Percentiles rank a stretch among this genome's conserved stretches.
These are phyloP conservation scores for Botrytis elliptica DNA, from an alignment of 2,329 filamentous ascomycete genomes.

Conservation along the genomic window DNA sequence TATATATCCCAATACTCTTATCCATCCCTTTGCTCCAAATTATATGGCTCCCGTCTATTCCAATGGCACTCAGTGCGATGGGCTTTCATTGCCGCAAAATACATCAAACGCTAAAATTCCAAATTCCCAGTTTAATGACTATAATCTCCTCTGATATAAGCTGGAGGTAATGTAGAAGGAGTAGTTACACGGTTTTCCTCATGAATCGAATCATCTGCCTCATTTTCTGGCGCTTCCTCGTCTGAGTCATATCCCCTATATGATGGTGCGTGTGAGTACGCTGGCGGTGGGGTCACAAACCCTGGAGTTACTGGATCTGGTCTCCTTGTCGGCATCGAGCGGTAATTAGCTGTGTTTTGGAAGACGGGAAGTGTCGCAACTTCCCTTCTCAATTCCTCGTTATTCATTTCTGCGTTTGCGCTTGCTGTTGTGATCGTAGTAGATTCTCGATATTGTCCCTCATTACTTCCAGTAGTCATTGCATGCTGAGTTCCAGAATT, in stretches of 20 bases:
- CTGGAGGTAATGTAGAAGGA: background rate
- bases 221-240: background rate
- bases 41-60: background rate
- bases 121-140: background rate
- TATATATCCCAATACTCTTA: background rate
- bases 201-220: background rate
- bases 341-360: no score
- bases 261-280: background rate
- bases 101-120: background rate
- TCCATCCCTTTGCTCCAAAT: background rate
- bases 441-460: background rate
- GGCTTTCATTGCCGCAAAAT: background rate
- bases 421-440: background rate
- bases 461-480: background rate
- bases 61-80: background rate
- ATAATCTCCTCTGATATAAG: background rate
- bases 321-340: background rate
- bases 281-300: background rate
- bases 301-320: background rate
- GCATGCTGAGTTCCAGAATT: background rate
- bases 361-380: background rate
- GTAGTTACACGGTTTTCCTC: background rate
- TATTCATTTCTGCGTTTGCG: no score
- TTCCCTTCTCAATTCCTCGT: background rate
- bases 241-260: background rate